These are phyloP conservation scores for Phialophora expanda DNA, from an alignment of 2,329 filamentous ascomycete genomes.

Conservation along the genomic window DNA sequence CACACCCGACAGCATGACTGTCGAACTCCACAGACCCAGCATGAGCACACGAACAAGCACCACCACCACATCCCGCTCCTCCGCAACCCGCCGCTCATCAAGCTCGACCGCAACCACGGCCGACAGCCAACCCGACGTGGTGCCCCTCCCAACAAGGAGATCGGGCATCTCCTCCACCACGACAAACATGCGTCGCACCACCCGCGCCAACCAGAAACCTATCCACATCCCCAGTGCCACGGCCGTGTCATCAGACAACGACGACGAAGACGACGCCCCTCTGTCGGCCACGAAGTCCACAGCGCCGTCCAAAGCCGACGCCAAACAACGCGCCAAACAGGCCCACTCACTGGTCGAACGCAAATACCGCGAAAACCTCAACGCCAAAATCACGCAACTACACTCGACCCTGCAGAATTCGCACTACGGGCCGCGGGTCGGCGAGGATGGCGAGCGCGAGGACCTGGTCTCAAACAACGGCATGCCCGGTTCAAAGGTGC, in stretches of 20 bases:
- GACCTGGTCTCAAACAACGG: slow-evolving; percentile 10
- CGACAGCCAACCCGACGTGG: slow-evolving; percentile 20
- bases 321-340: slow-evolving; percentile 38
- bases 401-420: slow-evolving; percentile 37
- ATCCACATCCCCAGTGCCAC: slow-evolving; percentile 15
- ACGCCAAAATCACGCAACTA: slow-evolving; percentile 39
- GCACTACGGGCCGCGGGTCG: slow-evolving; percentile 34
- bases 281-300: slow-evolving; percentile 23
- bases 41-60: slow-evolving; percentile 27
- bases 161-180: slow-evolving; percentile 16
- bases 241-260: slow-evolving; percentile 25
- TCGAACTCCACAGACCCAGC: slow-evolving; percentile 31
- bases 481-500: slow-evolving; percentile 31
- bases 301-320: slow-evolving; percentile 34
- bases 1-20: slow-evolving; percentile 33
- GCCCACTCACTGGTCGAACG: slow-evolving; percentile 39
- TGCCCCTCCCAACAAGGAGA: slow-evolving; percentile 29
- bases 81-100: slow-evolving; percentile 24
- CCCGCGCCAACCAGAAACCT: slow-evolving; percentile 10
- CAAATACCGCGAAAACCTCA: slow-evolving; percentile 41
- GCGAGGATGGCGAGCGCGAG: slow-evolving; percentile 25
- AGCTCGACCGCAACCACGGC: slow-evolving; percentile 25
- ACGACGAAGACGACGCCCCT: slow-evolving; percentile 13
- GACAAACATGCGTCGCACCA: slow-evolving; percentile 9
- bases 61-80: slow-evolving; percentile 20